These are phyloP conservation scores for Amniculicola lignicola DNA, from an alignment of 495 filamentous ascomycete genomes.

Conservation along the genomic window DNA sequence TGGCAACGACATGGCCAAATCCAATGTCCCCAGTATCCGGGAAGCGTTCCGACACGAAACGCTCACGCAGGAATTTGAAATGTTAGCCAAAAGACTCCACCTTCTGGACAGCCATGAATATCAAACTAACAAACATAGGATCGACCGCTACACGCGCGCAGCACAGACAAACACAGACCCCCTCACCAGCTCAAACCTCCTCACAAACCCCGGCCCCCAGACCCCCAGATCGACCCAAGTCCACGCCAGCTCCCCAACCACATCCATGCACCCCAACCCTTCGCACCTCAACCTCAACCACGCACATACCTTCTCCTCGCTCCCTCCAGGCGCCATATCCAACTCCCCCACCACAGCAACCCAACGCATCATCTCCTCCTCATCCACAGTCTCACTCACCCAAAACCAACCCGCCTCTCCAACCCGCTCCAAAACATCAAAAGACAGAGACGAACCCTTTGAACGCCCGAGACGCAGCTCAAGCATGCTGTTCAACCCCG, in stretches of 20 bases:
- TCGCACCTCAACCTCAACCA: conserved; percentile 2
- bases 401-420: conserved; percentile 8
- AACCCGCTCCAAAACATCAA: neutral
- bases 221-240: conserved; percentile 17
- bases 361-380: conserved; percentile 22
- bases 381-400: neutral
- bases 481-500: conserved; percentile 28
- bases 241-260: conserved; percentile 33
- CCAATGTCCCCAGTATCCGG: conserved; percentile 89
- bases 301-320: neutral
- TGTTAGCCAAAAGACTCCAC: conserved; percentile 51
- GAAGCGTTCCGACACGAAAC: conserved; percentile 87
- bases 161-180: conserved; percentile 14
- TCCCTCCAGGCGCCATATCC: too few species aligned
- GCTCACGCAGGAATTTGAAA: conserved; percentile 69
- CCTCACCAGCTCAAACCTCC: conserved; percentile 21
- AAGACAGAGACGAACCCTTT: conserved; percentile 6
- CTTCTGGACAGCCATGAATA: neutral
- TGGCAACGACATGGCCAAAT: conserved; percentile 90
- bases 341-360: conserved; percentile 27
- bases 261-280: conserved; percentile 34
- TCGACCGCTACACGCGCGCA: conserved; percentile 37
- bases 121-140: conserved; percentile 25
- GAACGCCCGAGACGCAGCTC: conserved; percentile 21
- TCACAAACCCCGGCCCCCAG: conserved; percentile 15